Conservation (phyloP, 2,329 filamentous ascomycete species). For the Colletotrichum kahawae region DNA sequence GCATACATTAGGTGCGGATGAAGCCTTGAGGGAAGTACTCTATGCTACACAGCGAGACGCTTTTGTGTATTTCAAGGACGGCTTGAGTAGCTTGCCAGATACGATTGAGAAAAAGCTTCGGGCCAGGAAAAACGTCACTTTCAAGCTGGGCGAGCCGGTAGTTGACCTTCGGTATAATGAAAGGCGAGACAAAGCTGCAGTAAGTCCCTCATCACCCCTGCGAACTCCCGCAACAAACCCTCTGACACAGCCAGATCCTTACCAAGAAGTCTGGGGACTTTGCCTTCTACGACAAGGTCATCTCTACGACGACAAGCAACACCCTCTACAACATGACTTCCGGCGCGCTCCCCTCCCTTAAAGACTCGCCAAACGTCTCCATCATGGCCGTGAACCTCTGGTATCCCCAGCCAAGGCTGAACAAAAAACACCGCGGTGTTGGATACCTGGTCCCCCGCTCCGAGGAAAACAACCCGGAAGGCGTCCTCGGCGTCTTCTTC, state of each 20-base stretch:
- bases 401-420: constrained; percentile 69
- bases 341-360: constrained; percentile 51
- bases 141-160: constrained; percentile 57
- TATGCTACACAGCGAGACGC: not conserved
- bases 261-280: constrained; percentile 25
- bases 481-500: constrained; percentile 89
- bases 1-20: constrained; percentile 25
- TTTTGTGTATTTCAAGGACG: constrained; percentile 54
- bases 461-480: constrained; percentile 78
- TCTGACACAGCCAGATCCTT: constrained; percentile 32
- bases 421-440: constrained; percentile 72
- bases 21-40: constrained; percentile 24
- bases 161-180: constrained; percentile 46
- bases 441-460: constrained; percentile 89
- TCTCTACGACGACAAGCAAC: constrained; percentile 66
- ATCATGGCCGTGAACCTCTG: constrained; percentile 95
- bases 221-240: not conserved
- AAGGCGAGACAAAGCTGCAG: constrained; percentile 43
- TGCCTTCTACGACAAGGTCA: constrained; percentile 57
- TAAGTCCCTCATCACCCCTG: constrained; percentile 30
- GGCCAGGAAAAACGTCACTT: constrained; percentile 61
- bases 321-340: constrained; percentile 43
- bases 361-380: constrained; percentile 68
- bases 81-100: constrained; percentile 66
- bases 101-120: constrained; percentile 57